Evolutionary conservation across 306 rosid species (phyloP), one percentile per base, ranked within the genome.

Genomic region (Quercus aquifolioides): DNA sequence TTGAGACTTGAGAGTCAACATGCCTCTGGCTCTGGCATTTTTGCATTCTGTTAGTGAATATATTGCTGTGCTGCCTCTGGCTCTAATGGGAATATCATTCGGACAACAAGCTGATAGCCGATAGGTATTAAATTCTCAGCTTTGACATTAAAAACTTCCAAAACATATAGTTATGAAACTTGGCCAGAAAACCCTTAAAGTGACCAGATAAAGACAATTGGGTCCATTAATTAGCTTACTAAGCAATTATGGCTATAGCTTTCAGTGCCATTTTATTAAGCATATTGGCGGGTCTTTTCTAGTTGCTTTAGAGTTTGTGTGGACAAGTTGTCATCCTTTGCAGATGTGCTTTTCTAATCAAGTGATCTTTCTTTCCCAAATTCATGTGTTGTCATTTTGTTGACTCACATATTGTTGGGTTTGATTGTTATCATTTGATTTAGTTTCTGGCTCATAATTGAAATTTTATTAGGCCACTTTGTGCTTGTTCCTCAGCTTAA

Each of bases 301-400:
- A 85, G 92, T 86, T 86, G 86, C 87, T 86, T 86, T 89, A 80
- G 87, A 84, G 90, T 77, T 86, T 81, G 73, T 80, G 85, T 84
- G 78, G 87, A 75, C 84, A 73, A 69, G 67, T 56, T 78, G 82
- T 83, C 82, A 80, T 84, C 5, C 20, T 65, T 49, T 35, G 13
- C 62, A 5, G 0, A 49, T 76, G 52, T 64, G 62, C 1, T 56
- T 73, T 73, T 55, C n/a, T n/a, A 35, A 85, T 33, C 52, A 10
- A 33, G 77, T 74, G 64, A 55, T 28, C 63, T 20, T 33, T 51
- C 74, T 52, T 74, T 55, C 15, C 64, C 80, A 52, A 52, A 65
- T 13, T 77, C 76, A 0, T 74, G 60, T 78, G 59, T 58, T 25
- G 71, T 31, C 13, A 33, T 33, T 76, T 17, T 59, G 17, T 15